A percentile compares a stretch with the other conserved stretches of the same genome.
Conservation (phyloP, 2,329 filamentous ascomycete species). For the Raffaelea ambrosiae region DNA sequence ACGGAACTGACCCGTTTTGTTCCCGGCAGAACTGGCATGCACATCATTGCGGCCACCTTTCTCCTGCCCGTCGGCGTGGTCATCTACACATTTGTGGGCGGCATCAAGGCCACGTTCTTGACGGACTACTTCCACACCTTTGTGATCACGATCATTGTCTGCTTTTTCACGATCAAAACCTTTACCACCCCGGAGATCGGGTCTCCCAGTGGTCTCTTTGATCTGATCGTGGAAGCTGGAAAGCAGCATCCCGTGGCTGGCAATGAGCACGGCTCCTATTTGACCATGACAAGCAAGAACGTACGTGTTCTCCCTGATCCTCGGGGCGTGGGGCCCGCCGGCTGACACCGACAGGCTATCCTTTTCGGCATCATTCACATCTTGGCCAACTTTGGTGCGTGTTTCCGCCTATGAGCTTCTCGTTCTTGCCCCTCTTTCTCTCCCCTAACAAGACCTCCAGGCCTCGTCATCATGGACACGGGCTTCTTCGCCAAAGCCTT, state of each 20-base stretch:
- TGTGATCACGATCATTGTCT: constrained; percentile 27
- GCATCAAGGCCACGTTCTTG: constrained; percentile 29
- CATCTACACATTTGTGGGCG: constrained; percentile 29
- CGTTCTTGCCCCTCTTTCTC: constrained; percentile 50
- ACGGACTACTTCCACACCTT: constrained; percentile 31
- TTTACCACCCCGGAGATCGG: constrained; percentile 22
- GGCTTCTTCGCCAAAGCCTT: constrained; percentile 44
- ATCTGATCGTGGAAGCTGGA: constrained; percentile 23
- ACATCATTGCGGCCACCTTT: constrained; percentile 30
- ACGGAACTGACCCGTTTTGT: no score
- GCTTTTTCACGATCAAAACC: constrained; percentile 26
- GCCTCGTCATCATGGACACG: constrained; percentile 40
- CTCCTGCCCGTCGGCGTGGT: constrained; percentile 29
- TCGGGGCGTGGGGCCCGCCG: background rate
- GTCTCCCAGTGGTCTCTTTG: constrained; percentile 25
- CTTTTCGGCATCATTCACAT: constrained; percentile 36
- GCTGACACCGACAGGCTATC: constrained; percentile 13
- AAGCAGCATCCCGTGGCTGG: constrained; percentile 20
- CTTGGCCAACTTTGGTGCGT: constrained; percentile 34
- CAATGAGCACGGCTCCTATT: constrained; percentile 25
- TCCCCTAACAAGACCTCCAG: no score
- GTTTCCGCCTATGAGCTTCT: constrained; percentile 20
- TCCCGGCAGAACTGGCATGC: constrained; percentile 21
- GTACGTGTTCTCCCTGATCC: constrained; percentile 7
- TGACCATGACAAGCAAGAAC: constrained; percentile 26